These are phyloP conservation scores for Neckera pumila DNA, from an alignment of 225 moss, liverwort and hornwort species.

Conservation along the genomic window DNA sequence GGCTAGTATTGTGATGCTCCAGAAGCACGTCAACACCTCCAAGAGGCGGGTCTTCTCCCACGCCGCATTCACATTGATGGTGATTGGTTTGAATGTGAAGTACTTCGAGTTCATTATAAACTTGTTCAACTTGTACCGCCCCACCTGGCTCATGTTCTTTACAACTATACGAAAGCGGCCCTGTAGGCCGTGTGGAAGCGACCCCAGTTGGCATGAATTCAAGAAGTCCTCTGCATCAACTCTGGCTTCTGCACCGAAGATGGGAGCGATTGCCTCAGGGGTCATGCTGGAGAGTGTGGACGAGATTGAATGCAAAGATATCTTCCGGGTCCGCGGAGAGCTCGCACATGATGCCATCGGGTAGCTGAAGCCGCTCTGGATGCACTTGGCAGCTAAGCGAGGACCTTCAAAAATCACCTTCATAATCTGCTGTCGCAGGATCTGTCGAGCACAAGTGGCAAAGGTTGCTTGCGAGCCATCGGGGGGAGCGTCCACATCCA, in stretches of 20 bases:
- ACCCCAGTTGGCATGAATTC: not conserved
- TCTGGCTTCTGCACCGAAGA: not conserved
- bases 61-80: not conserved
- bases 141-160: not conserved
- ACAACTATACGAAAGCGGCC: not conserved
- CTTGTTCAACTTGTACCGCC: not conserved
- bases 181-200: no score
- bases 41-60: not conserved
- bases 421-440: not conserved
- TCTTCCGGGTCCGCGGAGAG: not conserved
- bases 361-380: not conserved
- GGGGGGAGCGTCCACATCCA: not conserved
- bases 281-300: not conserved
- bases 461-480: not conserved
- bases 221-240: not conserved
- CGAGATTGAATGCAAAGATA: not conserved
- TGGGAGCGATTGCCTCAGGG: not conserved
- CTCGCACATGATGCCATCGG: not conserved
- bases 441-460: not conserved
- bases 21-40: not conserved
- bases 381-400: not conserved
- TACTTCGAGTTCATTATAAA: not conserved
- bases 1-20: not conserved
- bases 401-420: not conserved
- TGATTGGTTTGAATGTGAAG: not conserved